A percentile compares a stretch with the other conserved stretches of the same genome.
These are phyloP conservation scores for Maudiozyma bulderi DNA, from an alignment of 805 yeast species.

Conservation along the genomic window DNA sequence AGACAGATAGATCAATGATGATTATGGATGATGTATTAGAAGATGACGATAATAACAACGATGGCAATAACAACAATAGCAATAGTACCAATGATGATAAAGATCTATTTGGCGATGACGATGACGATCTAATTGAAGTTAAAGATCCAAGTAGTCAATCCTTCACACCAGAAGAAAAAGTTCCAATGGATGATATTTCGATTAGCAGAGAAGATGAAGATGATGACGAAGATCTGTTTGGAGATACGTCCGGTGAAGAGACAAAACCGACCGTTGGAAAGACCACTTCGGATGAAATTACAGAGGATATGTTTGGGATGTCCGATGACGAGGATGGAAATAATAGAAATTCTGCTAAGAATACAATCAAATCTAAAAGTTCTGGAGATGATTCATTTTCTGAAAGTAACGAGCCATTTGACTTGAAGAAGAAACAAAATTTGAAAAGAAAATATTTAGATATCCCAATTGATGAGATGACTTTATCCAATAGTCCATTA, in stretches of 20 bases:
- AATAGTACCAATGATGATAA: conserved; percentile 21
- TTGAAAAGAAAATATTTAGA: conserved; percentile 32
- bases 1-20: conserved; percentile 2
- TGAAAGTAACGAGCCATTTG: not conserved
- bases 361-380: conserved; percentile 2
- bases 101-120: conserved; percentile 3
- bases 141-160: not conserved
- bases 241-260: conserved; percentile 20
- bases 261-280: conserved; percentile 5
- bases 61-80: conserved; percentile 8
- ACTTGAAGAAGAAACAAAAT: conserved; percentile 5
- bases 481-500: conserved; percentile 41
- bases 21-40: conserved; percentile 1
- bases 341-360: conserved; percentile 4
- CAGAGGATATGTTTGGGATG: conserved; percentile 26
- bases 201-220: conserved; percentile 7
- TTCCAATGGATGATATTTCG: conserved; percentile 15
- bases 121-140: conserved; percentile 31
- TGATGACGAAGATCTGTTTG: conserved; percentile 30
- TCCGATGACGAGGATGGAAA: conserved; percentile 21
- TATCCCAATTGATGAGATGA: conserved; percentile 52
- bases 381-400: not conserved
- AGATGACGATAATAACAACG: not conserved
- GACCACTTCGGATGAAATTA: conserved; percentile 19
- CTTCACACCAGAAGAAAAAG: not conserved